Percentiles rank a stretch among this genome's conserved stretches.
phyloP scores from a whole-genome alignment of 192 early-diverging fungal genomes.

The Funneliformis mosseae region DNA sequence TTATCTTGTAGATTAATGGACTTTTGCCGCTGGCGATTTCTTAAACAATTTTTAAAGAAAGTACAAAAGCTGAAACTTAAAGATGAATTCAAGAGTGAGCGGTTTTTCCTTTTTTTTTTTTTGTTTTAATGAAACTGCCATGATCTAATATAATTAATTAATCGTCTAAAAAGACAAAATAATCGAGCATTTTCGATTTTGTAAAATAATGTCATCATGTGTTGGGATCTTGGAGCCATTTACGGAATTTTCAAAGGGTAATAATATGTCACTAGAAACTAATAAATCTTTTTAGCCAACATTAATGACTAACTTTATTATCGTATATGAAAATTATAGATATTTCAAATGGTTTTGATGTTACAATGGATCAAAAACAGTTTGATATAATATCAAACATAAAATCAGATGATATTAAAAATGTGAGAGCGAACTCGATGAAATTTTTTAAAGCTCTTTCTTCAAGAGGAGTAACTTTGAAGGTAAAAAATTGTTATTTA shows the following conservation, averaged over 20 bases:
- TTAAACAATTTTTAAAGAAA: constrained; percentile 8
- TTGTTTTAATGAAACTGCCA: background rate
- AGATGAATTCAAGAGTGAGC: background rate
- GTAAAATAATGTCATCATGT: constrained; percentile 7
- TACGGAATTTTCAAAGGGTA: constrained; percentile 6
- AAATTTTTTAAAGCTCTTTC: background rate
- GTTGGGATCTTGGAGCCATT: background rate
- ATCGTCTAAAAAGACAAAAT: background rate
- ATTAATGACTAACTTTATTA: background rate
- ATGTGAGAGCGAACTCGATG: background rate
- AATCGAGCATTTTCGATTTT: background rate
- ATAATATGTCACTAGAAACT: no score
- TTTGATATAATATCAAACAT: constrained; percentile 8
- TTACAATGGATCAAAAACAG: background rate
- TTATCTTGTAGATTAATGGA: background rate
- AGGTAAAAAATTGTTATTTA: background rate
- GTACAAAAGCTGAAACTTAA: background rate
- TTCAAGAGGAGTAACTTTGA: background rate
- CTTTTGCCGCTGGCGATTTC: constrained; percentile 2
- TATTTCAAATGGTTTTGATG: background rate
- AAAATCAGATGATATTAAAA: background rate
- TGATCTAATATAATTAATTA: background rate
- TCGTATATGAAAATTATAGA: background rate
- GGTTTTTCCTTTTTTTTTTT: background rate
- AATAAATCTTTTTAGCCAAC: no score